Evolutionary conservation across 1,284 basidiomycete species (phyloP).

Genomic region (Ceratobasidium sp.): DNA sequence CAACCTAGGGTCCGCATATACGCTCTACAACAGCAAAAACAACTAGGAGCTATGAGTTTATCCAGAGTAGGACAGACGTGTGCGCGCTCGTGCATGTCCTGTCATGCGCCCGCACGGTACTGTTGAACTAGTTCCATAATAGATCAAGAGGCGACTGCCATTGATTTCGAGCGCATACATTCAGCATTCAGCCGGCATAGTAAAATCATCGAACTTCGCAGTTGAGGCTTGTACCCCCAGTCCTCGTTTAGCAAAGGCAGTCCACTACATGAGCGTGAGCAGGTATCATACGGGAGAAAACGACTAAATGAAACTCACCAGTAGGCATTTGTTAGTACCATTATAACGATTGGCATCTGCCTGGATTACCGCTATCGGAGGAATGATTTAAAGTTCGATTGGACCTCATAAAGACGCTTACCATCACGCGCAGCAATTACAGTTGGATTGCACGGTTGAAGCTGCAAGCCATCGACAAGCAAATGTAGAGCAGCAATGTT

Average conservation of each 20-base stretch:
- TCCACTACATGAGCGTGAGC: background rate
- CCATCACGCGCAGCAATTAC: slow-evolving; percentile 39
- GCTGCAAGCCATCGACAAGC: slow-evolving; percentile 36
- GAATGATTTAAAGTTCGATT: background rate
- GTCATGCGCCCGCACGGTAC: slow-evolving; percentile 10
- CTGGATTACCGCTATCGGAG: slow-evolving; percentile 38
- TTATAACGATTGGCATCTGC: slow-evolving; percentile 44
- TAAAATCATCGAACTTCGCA: slow-evolving; percentile 25
- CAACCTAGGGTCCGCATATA: no score
- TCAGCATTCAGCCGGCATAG: slow-evolving; percentile 36
- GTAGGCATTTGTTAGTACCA: slow-evolving; percentile 43
- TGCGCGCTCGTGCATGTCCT: no score
- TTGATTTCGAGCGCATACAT: background rate
- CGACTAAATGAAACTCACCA: background rate
- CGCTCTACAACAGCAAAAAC: no score
- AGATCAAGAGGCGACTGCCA: background rate
- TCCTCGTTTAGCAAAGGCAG: slow-evolving; percentile 39
- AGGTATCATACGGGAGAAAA: background rate
- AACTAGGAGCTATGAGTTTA: background rate
- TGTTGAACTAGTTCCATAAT: background rate
- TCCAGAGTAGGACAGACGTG: background rate
- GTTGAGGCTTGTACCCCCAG: slow-evolving; percentile 22
- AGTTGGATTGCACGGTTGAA: slow-evolving; percentile 45
- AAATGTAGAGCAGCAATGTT: slow-evolving; percentile 26
- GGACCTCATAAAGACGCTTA: background rate